Conservation (phyloP, 768 basidiomycete genomes). For the Tulasnella calospora region DNA sequence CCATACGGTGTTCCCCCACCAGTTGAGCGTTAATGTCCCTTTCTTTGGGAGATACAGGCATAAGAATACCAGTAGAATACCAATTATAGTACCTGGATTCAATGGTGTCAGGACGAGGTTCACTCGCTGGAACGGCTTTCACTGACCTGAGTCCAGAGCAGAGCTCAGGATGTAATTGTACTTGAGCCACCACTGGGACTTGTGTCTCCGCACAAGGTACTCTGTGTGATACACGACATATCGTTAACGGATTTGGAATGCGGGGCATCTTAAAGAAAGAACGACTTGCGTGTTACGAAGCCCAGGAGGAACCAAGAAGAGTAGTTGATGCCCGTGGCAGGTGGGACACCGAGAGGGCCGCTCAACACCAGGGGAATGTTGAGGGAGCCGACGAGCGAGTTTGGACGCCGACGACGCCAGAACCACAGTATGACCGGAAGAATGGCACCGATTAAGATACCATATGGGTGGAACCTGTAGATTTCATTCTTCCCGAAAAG, state of each 20-base stretch:
- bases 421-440: constrained; percentile 44
- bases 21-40: constrained; percentile 35
- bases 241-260: neutral
- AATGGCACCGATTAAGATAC: constrained; percentile 39
- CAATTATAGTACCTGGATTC: constrained; percentile 38
- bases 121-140: neutral
- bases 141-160: constrained; percentile 40
- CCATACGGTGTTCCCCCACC: constrained; percentile 40
- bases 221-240: constrained; percentile 32
- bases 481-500: constrained; percentile 39
- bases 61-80: constrained; percentile 43
- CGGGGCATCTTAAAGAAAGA: too few relatives aligned
- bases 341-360: constrained; percentile 39
- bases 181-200: constrained; percentile 49
- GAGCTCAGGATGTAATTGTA: constrained; percentile 48
- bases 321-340: constrained; percentile 47
- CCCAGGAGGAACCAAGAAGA: constrained; percentile 42
- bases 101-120: neutral
- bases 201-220: constrained; percentile 40
- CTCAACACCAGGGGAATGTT: constrained; percentile 43
- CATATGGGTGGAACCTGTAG: constrained; percentile 42
- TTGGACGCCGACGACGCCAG: constrained; percentile 35
- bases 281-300: constrained; percentile 43
- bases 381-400: constrained; percentile 37
- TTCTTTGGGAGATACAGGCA: constrained; percentile 38